Evolutionary conservation across 257 asterid genomes (phyloP).

Genomic region (Thymus quinquecostatus): DNA sequence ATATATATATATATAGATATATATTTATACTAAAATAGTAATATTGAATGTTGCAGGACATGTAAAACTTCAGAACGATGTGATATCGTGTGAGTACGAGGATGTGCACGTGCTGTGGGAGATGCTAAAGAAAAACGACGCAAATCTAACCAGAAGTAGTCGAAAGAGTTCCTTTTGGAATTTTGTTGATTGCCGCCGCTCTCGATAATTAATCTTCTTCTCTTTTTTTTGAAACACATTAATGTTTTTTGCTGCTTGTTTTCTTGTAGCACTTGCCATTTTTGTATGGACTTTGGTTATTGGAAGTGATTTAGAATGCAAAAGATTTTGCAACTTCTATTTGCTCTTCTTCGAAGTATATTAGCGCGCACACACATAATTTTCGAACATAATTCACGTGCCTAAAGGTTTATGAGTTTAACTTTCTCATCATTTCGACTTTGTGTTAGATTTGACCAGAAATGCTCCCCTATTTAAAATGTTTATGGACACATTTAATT

Average conservation of each 20-base stretch:
- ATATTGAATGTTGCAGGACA: slow-evolving; percentile 37
- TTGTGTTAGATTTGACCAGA: no score
- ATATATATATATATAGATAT: no score
- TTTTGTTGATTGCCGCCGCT: slow-evolving; percentile 28
- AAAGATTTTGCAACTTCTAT: neutral
- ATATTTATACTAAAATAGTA: no score
- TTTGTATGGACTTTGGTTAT: neutral
- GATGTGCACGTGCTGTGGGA: slow-evolving; percentile 70
- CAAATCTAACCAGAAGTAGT: slow-evolving; percentile 1
- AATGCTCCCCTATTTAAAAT: no score
- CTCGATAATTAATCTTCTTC: neutral
- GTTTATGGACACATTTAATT: no score
- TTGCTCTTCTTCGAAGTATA: neutral
- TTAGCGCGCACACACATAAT: neutral
- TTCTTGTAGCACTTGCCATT: neutral
- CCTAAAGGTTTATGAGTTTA: no score
- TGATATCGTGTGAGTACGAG: slow-evolving; percentile 60
- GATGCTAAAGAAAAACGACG: slow-evolving; percentile 49
- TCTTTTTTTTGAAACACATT: neutral
- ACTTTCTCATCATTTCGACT: no score
- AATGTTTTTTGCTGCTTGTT: neutral
- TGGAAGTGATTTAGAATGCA: neutral
- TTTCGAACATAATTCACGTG: no score
- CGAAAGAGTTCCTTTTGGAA: slow-evolving; percentile 34
- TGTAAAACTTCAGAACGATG: slow-evolving; percentile 45